phyloP scores from a whole-genome alignment of 352 stramenopile genomes.

The Phytopythium delawarense region DNA sequence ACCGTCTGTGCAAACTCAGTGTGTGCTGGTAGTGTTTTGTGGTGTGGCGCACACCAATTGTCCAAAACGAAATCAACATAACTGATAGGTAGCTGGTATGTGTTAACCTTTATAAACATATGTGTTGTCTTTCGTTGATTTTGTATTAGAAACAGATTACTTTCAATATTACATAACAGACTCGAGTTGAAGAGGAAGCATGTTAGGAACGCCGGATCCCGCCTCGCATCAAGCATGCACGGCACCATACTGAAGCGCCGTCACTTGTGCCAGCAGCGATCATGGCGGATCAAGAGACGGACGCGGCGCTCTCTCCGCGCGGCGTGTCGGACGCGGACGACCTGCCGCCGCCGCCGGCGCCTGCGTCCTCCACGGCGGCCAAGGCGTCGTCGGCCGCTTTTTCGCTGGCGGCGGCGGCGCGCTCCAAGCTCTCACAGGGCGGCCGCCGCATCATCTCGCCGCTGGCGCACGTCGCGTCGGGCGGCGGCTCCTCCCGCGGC shows the following conservation, averaged over 20 bases:
- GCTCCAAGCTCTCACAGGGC: conserved; percentile 50
- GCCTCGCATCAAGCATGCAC: background rate
- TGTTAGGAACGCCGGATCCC: background rate
- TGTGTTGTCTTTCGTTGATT: too few relatives aligned
- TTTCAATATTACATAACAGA: background rate
- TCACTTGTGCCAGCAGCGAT: background rate
- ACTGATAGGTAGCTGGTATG: too few relatives aligned
- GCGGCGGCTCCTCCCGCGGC: conserved; percentile 1
- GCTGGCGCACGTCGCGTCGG: conserved; percentile 11
- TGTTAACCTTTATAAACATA: too few relatives aligned
- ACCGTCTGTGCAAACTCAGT: too few relatives aligned
- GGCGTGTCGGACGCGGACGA: background rate
- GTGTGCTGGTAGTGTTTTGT: too few relatives aligned
- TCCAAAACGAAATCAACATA: too few relatives aligned
- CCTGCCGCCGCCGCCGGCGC: background rate
- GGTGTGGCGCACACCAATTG: too few relatives aligned
- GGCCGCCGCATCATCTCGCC: conserved; percentile 54
- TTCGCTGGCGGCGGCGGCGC: conserved; percentile 41
- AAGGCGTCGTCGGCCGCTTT: conserved; percentile 46
- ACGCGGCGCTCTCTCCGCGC: background rate
- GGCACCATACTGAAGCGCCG: background rate
- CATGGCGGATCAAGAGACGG: background rate
- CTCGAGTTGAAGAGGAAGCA: background rate
- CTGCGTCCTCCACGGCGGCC: conserved; percentile 10
- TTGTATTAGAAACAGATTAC: too few relatives aligned